phyloP scores from a whole-genome alignment of 2,329 filamentous ascomycete species.

The Trichophyton mentagrophytes region DNA sequence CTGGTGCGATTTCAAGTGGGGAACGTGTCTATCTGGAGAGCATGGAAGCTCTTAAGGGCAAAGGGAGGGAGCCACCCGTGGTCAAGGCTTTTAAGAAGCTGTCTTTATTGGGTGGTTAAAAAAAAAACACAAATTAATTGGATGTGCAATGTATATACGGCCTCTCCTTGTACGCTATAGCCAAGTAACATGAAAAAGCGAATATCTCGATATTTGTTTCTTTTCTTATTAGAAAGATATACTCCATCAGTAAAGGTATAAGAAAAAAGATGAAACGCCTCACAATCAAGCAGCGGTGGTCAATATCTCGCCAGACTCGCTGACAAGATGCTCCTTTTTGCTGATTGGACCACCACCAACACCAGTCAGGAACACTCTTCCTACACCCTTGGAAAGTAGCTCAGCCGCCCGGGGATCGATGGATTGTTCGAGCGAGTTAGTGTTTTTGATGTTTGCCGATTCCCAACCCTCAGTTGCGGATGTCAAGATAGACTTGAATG shows the following conservation, averaged over 20 bases:
- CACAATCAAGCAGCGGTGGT: constrained; percentile 9
- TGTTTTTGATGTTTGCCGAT: constrained; percentile 40
- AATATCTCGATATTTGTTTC: background rate
- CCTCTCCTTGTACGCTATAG: background rate
- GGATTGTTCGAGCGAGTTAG: constrained; percentile 47
- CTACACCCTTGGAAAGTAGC: constrained; percentile 64
- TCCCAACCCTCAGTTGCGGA: constrained; percentile 39
- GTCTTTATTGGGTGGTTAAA: constrained; percentile 22
- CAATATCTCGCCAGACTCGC: constrained; percentile 46
- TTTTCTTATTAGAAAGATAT: background rate
- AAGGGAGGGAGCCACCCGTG: constrained; percentile 36
- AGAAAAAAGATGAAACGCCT: background rate
- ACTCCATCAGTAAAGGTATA: background rate
- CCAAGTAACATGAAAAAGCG: background rate
- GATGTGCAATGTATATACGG: background rate
- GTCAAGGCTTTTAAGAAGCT: constrained; percentile 38
- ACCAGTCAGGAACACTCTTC: constrained; percentile 76
- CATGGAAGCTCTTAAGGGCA: constrained; percentile 25
- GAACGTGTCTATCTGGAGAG: constrained; percentile 32
- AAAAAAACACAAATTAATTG: no score
- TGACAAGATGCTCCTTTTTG: constrained; percentile 64
- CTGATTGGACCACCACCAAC: constrained; percentile 81
- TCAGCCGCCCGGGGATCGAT: constrained; percentile 42
- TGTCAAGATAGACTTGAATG: constrained; percentile 66
- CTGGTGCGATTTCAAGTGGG: constrained; percentile 16